Base-by-base conservation (phyloP, 805 yeast genomes). In the Starmera amethionina region DNA sequence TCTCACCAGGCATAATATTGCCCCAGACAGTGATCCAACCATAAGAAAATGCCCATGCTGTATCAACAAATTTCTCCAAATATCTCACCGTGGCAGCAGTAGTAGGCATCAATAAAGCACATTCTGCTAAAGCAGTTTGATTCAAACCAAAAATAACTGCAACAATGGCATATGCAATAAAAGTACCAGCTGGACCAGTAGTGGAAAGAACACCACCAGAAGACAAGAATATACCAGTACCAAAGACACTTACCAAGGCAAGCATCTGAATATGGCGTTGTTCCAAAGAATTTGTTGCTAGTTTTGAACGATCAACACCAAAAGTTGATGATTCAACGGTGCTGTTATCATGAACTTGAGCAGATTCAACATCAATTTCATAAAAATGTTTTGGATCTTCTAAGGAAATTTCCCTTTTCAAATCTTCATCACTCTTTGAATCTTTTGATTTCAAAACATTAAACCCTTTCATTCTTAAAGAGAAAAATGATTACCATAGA, bases 231-330 rank as follows among this genome's bases (percentile, higher is more conserved):
- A 64, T 45, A 35, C 68, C 68, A 3, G 68, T 64, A 37, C 68
- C 70, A 43, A 64, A 52, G 39, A 67, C 59, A 40, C 70, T 67
- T 15, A 68, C 69, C 39, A 68, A 62, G 32, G 72, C 63, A 41
- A 68, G 65, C 70, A 68, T 66, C 47, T 67, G 70, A 43, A 67
- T 51, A 47, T 66, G 72, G 33, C 52, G 44, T 25, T 44, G 50
- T 18, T 48, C 38, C n/a, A 45, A 36, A 10, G 30, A 16, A 22
- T 22, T 22, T 19, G 14, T 19, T 30, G 18, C 22, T 12, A 38
- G 22, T 10, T 30, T 13, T 15, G n/a, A 7, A n/a, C 37, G 28
- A 22, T 38, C 41, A 10, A 8, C 19, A 7, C 18, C 37, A 31
- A 38, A 38, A 5, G n/a, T 15, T 6, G 35, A n/a, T 10, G 15